These are phyloP conservation scores for Erythrophleum ivorense DNA, from an alignment of 331 rosid species.

Conservation along the genomic window DNA sequence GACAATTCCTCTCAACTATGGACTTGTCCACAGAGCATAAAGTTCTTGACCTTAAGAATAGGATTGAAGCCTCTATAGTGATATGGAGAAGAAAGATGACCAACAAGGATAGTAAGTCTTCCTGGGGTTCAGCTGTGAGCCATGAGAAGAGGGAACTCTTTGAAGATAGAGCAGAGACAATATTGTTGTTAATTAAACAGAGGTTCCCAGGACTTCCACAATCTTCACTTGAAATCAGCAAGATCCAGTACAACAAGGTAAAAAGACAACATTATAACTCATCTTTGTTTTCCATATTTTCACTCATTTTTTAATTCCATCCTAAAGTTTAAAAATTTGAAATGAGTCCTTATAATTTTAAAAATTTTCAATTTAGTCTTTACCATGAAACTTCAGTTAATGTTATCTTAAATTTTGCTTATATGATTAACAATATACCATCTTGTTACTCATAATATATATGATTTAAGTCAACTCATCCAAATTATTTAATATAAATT, in stretches of 20 bases:
- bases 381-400: too few species aligned
- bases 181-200: conserved; percentile 76
- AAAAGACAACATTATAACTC: conserved; percentile 28
- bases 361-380: too few species aligned
- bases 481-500: too few species aligned
- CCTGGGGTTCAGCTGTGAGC: conserved; percentile 90
- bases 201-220: conserved; percentile 91
- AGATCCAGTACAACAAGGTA: conserved; percentile 84
- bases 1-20: conserved; percentile 54
- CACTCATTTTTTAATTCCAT: not conserved
- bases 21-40: conserved; percentile 70
- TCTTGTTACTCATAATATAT: too few species aligned
- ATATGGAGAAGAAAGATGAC: conserved; percentile 95
- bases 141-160: conserved; percentile 87
- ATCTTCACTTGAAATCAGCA: conserved; percentile 86
- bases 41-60: conserved; percentile 67
- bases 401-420: too few species aligned
- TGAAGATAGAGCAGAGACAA: conserved; percentile 89
- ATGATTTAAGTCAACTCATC: too few species aligned
- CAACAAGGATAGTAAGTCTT: conserved; percentile 75
- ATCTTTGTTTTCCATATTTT: conserved; percentile 5
- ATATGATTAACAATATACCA: too few species aligned
- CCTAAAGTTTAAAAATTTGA: too few species aligned
- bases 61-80: conserved; percentile 71
- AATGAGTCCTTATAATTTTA: too few species aligned